Evolutionary conservation across 176 grass and related monocot genomes (phyloP).

Genomic region (Aegilops sharonensis): DNA sequence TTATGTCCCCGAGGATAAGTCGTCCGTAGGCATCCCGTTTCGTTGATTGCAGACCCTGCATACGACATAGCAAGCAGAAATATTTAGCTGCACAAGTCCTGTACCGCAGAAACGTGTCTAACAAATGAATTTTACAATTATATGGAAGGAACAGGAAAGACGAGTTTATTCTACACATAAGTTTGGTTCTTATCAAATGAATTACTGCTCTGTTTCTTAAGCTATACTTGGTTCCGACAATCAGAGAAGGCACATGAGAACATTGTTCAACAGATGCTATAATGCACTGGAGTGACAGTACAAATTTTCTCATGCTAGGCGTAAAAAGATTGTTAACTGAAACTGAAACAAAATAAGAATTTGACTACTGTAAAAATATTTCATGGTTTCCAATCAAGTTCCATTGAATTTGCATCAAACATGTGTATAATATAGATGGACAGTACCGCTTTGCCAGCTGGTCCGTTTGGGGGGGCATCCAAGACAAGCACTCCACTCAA

Average conservation of each 20-base stretch:
- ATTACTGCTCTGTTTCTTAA: neutral
- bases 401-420: neutral
- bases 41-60: constrained; percentile 75
- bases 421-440: neutral
- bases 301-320: constrained; percentile 3
- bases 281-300: neutral
- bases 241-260: neutral
- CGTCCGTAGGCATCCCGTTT: constrained; percentile 91
- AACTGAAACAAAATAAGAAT: neutral
- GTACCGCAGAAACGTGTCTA: neutral
- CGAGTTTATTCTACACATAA: neutral
- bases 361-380: neutral
- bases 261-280: neutral
- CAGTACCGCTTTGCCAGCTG: constrained; percentile 96
- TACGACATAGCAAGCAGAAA: neutral
- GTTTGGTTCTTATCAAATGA: neutral
- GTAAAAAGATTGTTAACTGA: neutral
- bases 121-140: neutral
- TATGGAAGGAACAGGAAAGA: neutral
- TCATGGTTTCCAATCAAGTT: neutral
- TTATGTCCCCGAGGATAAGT: constrained; percentile 90
- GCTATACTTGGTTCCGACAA: neutral
- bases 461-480: constrained; percentile 91
- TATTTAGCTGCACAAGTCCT: constrained; percentile 16
- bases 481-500: constrained; percentile 94